Base-by-base conservation (phyloP, 495 filamentous ascomycete genomes). In the Aspergillus sclerotiicarbonarius region DNA sequence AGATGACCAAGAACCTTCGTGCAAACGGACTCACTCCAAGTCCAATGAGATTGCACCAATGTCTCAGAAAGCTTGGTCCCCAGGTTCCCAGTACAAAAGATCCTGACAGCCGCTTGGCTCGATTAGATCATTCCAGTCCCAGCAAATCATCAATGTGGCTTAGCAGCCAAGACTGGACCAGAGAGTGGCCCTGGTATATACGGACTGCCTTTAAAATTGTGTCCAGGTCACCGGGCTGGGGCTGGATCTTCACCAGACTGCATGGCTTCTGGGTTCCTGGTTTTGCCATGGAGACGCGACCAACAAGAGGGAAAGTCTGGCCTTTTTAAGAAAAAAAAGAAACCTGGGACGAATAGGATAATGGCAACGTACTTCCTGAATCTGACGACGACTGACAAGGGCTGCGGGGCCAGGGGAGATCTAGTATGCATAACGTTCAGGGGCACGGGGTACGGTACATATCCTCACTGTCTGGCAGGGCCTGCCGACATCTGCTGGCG, bases 1-100 rank as follows among this genome's bases (percentile, higher is more conserved):
- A 50, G n/a, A 16, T 15, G 33, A 43, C n/a, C 25, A n/a, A 50
- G 47, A 50, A 25, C 47, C 7, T 21, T 39, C 35, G 37, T 62
- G 56, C 65, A 67, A 67, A 62, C 62, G 59, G 60, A 49, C 32
- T n/a, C 19, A 29, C 41, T 25, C 35, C 39, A 48, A 29, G 32
- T 25, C 35, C 39, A 48, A 46, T 19, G 16, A 43, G 37, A 61
- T 61, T 58, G 51, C 58, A 44, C 58, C 50, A 51, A 53, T 63
- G 64, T 61, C 53, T 63, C 64, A 46, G 61, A 39, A 57, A 56
- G 53, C 47, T 41, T 57, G 51, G 47, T 39, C 41, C 37, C 45
- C 33, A 57, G 37, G 4, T 29, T 31, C 54, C 44, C 25, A 56
- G 54, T 18, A 49, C 8, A 35, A 59, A 33, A 15, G 19, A 32